phyloP scores from a whole-genome alignment of 108 stramenopile species.

The Cyclotella atomus region DNA sequence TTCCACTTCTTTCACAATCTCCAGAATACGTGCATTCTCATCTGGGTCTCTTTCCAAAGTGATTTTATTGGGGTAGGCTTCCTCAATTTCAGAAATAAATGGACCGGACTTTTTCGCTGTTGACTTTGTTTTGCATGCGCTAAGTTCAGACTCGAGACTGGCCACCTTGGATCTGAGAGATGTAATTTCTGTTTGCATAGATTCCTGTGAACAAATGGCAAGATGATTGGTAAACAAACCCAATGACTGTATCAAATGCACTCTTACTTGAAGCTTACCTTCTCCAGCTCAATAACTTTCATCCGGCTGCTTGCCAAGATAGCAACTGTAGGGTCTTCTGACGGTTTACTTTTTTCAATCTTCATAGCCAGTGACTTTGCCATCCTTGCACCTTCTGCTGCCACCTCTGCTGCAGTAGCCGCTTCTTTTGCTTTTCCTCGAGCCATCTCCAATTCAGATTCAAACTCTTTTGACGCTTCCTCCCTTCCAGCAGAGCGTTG shows the following conservation, averaged over 20 bases:
- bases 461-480: constrained; percentile 27
- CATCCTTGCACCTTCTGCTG: constrained; percentile 45
- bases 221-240: too few species aligned
- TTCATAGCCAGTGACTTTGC: constrained; percentile 39
- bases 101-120: neutral
- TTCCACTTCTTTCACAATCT: constrained; percentile 43
- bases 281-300: constrained; percentile 28
- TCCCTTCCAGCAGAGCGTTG: constrained; percentile 39
- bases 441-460: constrained; percentile 26
- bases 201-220: constrained; percentile 1
- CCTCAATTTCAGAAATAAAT: constrained; percentile 39
- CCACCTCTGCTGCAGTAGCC: constrained; percentile 34
- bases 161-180: constrained; percentile 10
- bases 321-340: constrained; percentile 10
- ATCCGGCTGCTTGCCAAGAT: constrained; percentile 30
- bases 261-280: constrained; percentile 10
- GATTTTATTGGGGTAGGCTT: constrained; percentile 36
- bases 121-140: neutral
- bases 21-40: constrained; percentile 36
- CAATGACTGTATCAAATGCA: too few species aligned
- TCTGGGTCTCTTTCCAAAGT: constrained; percentile 44
- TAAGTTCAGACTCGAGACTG: constrained; percentile 10
- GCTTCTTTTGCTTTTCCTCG: constrained; percentile 44
- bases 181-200: constrained; percentile 6
- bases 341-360: constrained; percentile 31